phyloP scores from a whole-genome alignment of 495 filamentous ascomycete genomes.

The Parathielavia hyrcaniae region DNA sequence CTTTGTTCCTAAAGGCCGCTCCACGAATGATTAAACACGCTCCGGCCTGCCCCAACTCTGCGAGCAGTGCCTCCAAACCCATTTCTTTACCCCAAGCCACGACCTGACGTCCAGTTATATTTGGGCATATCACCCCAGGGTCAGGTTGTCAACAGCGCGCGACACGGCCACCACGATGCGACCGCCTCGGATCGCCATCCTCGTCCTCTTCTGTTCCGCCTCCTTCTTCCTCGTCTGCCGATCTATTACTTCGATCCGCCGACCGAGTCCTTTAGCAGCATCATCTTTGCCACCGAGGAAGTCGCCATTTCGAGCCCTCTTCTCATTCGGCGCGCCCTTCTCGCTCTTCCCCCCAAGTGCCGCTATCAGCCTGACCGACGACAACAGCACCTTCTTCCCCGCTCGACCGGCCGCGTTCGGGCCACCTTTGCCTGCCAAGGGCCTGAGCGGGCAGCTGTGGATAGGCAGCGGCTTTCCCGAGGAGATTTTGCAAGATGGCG shows the following conservation, averaged over 20 bases:
- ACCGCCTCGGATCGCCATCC: slow-evolving; percentile 41
- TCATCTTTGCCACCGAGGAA: slow-evolving; percentile 28
- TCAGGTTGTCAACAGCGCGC: background rate
- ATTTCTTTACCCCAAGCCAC: background rate
- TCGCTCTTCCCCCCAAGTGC: slow-evolving; percentile 91
- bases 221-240: slow-evolving; percentile 45
- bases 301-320: slow-evolving; percentile 37
- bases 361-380: slow-evolving; percentile 91
- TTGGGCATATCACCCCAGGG: background rate
- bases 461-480: slow-evolving; percentile 85
- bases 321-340: slow-evolving; percentile 48
- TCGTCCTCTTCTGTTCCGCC: slow-evolving; percentile 42
- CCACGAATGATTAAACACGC: slow-evolving; percentile 10
- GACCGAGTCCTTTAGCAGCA: slow-evolving; percentile 24
- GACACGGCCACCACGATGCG: slow-evolving; percentile 36
- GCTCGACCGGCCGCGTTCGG: slow-evolving; percentile 92
- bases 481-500: slow-evolving; percentile 55
- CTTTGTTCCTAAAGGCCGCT: background rate
- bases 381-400: slow-evolving; percentile 94
- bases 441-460: slow-evolving; percentile 81
- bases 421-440: slow-evolving; percentile 64
- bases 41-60: slow-evolving; percentile 14
- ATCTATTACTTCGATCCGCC: slow-evolving; percentile 33
- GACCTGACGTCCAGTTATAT: background rate
- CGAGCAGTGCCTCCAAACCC: slow-evolving; percentile 10